These are phyloP conservation scores for Yamadazyma triangularis DNA, from an alignment of 1,139 yeast genomes.

Conservation along the genomic window DNA sequence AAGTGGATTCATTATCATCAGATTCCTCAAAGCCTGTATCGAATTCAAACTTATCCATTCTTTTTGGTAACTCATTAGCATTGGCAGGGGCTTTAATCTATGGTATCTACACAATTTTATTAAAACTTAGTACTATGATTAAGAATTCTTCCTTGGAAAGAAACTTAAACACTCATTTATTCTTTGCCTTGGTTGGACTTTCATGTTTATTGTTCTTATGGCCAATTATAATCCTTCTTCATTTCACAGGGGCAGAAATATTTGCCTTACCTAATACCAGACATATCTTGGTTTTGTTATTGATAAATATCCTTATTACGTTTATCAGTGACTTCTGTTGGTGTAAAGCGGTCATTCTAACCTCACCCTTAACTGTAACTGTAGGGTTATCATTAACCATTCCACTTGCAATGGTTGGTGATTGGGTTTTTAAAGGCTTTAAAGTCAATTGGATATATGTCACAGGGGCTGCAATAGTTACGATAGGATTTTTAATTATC, in stretches of 20 bases:
- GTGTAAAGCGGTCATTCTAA: constrained; percentile 91
- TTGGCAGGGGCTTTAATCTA: constrained; percentile 79
- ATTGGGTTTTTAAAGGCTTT: constrained; percentile 67
- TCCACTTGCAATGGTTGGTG: constrained; percentile 93
- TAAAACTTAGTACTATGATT: constrained; percentile 60
- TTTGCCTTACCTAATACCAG: constrained; percentile 64
- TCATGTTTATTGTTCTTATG: constrained; percentile 73
- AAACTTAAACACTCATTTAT: constrained; percentile 74
- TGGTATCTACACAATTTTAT: constrained; percentile 85
- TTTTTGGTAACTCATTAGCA: constrained; percentile 78
- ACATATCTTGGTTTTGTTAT: constrained; percentile 50
- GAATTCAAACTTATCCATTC: constrained; percentile 31
- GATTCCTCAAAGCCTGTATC: constrained; percentile 7
- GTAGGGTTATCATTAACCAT: constrained; percentile 91
- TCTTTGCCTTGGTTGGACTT: constrained; percentile 92
- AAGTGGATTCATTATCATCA: constrained; percentile 40
- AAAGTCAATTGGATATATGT: constrained; percentile 58
- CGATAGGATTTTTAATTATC: constrained; percentile 77
- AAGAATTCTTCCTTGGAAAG: constrained; percentile 55
- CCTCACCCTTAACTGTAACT: constrained; percentile 92
- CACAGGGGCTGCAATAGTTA: constrained; percentile 75
- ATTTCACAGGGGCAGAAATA: constrained; percentile 58
- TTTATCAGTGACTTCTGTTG: constrained; percentile 88
- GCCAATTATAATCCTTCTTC: constrained; percentile 72
- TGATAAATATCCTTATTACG: constrained; percentile 69